Conservation (phyloP, 148 eudicot genomes). For the Nyssa sinensis region DNA sequence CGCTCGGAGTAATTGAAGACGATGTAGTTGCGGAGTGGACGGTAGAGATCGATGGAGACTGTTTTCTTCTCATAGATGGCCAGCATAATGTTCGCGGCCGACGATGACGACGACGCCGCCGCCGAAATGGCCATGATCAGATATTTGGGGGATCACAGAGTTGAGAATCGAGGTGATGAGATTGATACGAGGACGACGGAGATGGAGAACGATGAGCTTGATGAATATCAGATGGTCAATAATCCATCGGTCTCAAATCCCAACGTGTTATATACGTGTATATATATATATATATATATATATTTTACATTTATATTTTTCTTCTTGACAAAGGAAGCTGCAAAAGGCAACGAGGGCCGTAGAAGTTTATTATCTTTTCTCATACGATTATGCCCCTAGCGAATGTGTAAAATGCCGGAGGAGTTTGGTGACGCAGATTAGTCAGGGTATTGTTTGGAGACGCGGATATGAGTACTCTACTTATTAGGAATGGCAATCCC, state of each 20-base stretch:
- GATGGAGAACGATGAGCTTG: neutral
- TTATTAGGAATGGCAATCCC: too few species aligned
- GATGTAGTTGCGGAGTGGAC: conserved; percentile 88
- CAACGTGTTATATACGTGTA: neutral
- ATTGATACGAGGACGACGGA: neutral
- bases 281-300: too few species aligned
- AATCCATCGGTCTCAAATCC: neutral
- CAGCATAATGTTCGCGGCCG: conserved; percentile 65
- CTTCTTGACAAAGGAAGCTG: too few species aligned
- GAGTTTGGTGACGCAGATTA: too few species aligned
- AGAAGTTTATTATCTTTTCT: too few species aligned
- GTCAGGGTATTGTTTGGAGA: too few species aligned
- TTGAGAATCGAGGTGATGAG: neutral
- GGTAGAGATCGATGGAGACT: conserved; percentile 61
- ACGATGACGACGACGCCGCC: conserved; percentile 43
- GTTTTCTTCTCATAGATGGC: conserved; percentile 88
- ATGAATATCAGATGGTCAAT: neutral
- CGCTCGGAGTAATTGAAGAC: conserved; percentile 79
- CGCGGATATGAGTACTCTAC: too few species aligned
- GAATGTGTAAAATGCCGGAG: too few species aligned
- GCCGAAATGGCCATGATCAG: conserved; percentile 58
- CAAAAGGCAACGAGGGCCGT: too few species aligned
- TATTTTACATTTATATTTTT: too few species aligned
- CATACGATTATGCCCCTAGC: too few species aligned
- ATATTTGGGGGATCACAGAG: neutral